These are phyloP conservation scores for Eucalyptus polyanthemos DNA, from an alignment of 345 rosid genomes.

Conservation along the genomic window DNA sequence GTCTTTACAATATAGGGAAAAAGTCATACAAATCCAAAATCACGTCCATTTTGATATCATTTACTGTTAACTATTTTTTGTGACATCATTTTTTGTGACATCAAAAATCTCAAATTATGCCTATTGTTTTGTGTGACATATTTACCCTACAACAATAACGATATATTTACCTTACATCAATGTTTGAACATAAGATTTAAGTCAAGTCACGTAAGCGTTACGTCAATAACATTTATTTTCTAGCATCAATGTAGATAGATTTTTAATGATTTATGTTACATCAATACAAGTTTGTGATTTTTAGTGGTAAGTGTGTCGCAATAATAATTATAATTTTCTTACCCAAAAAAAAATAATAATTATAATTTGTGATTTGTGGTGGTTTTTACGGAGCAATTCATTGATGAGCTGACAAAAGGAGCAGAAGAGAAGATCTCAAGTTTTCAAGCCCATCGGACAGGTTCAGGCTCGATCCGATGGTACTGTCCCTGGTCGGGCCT, in stretches of 20 bases:
- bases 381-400: neutral
- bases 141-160: too few relatives aligned
- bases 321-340: too few relatives aligned
- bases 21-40: neutral
- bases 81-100: too few relatives aligned
- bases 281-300: neutral
- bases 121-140: too few relatives aligned
- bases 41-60: neutral
- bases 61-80: rapidly evolving
- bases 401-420: too few relatives aligned
- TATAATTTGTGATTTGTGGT: neutral
- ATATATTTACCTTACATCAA: too few relatives aligned
- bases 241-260: rapidly evolving
- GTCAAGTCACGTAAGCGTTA: rapidly evolving
- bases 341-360: too few relatives aligned
- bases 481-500: neutral
- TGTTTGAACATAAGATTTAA: too few relatives aligned
- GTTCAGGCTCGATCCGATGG: neutral
- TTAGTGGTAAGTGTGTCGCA: too few relatives aligned
- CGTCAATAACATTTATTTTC: too few relatives aligned
- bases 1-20: neutral
- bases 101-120: too few relatives aligned
- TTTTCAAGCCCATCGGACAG: neutral
- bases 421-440: neutral
- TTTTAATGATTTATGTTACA: too few relatives aligned